Base-by-base conservation (phyloP, 169 alveolate genomes). In the Neospora caninum region DNA sequence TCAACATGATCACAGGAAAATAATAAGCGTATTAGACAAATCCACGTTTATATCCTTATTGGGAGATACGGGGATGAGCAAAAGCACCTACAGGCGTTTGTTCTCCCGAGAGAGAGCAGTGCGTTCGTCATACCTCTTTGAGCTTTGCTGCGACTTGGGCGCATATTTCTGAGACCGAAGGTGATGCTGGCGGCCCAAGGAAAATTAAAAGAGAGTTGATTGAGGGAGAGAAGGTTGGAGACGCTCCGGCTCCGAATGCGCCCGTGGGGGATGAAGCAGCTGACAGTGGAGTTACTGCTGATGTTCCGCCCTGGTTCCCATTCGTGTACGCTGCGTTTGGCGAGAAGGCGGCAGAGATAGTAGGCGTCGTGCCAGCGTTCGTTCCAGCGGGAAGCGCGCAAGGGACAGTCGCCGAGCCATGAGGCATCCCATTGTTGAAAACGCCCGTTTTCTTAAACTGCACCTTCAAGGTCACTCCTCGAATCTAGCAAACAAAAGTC, bases 381-480 rank as follows among this genome's bases (percentile, higher is more conserved):
- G 69, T 82, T 41, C 89, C 89, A 36, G 69, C n/a, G 0, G 54
- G 70, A 25, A 82, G 89, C 67, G 41, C 89, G 67, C 89, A 82
- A 0, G 89, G 31, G 27, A 39, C 67, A 16, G 89, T 43, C 20
- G 69, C 89, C 54, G 89, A 39, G 10, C 67, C 67, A 10, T 82
- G 89, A 31, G 89, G 89, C 89, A 82, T 39, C 39, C 69, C 58
- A 36, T 82, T 82, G 39, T 82, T 82, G 89, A 82, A 82, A 38
- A 82, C 89, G 0, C 93, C 93, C 34, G 93, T 89, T 49, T 89
- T 89, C 88, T 89, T 89, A 43, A 89, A 89, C 93, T 89, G 93
- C 16, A 89, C 93, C 88, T 89, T 89, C 36, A 89, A 39, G 29
- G 93, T 89, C 38, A 89, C 80, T 7, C 93, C 93, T 36, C 49